Evolutionary conservation across 1,139 yeast species (phyloP).

Genomic region (Candida labiduridarum): DNA sequence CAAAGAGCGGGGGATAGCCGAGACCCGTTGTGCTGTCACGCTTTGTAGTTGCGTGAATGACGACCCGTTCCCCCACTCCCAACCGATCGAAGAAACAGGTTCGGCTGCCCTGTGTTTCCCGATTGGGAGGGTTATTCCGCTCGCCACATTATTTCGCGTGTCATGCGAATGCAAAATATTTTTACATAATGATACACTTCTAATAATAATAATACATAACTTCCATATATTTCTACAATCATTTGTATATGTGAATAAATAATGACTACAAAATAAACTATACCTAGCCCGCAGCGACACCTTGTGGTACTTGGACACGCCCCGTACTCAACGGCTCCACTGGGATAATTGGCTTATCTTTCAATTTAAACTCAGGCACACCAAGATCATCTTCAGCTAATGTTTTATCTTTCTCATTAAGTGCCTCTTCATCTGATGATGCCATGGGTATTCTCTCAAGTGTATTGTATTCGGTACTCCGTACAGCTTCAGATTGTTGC

Average conservation of each 20-base stretch:
- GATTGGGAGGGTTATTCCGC: too few relatives aligned
- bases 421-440: not conserved
- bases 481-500: not conserved
- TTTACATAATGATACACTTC: too few relatives aligned
- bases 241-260: not conserved
- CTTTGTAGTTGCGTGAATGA: not conserved
- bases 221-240: not conserved
- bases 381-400: not conserved
- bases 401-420: constrained; percentile 1
- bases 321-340: not conserved
- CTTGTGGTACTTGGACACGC: not conserved
- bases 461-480: not conserved
- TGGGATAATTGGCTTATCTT: not conserved
- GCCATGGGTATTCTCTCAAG: not conserved
- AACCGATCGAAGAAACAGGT: too few relatives aligned
- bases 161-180: too few relatives aligned
- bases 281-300: not conserved
- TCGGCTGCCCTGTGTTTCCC: too few relatives aligned
- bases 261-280: not conserved
- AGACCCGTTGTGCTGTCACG: not conserved
- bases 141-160: too few relatives aligned
- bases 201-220: too few relatives aligned
- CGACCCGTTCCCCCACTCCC: not conserved
- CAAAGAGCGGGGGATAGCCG: too few relatives aligned
- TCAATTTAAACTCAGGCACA: not conserved